Conservation (phyloP, 306 rosid species). For the Prunus padus region DNA sequence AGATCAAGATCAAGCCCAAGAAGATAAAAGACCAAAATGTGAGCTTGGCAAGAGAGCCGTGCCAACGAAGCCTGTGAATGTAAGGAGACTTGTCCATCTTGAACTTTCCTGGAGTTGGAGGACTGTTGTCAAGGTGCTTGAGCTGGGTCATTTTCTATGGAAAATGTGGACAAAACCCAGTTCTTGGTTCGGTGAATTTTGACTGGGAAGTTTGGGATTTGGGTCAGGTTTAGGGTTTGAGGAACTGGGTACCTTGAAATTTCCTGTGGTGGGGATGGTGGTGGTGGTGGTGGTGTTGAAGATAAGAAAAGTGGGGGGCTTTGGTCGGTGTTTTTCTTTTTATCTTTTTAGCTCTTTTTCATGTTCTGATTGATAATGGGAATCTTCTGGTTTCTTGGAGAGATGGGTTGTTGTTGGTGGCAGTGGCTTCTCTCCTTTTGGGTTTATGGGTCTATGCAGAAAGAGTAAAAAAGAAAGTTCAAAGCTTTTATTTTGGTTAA, state of each 20-base stretch:
- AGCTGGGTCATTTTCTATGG: slow-evolving; percentile 42
- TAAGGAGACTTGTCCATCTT: slow-evolving; percentile 84
- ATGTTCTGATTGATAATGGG: slow-evolving; percentile 24
- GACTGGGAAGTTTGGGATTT: neutral
- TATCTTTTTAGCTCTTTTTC: slow-evolving; percentile 13
- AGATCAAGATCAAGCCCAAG: slow-evolving; percentile 72
- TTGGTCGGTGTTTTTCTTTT: slow-evolving; percentile 5
- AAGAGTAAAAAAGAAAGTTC: slow-evolving; percentile 16
- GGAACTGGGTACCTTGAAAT: slow-evolving; percentile 5
- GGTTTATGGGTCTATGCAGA: slow-evolving; percentile 31
- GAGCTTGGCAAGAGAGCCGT: slow-evolving; percentile 72
- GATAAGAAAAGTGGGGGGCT: slow-evolving; percentile 29
- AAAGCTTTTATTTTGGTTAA: slow-evolving; percentile 30
- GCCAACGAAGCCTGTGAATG: slow-evolving; percentile 73
- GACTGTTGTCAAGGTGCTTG: slow-evolving; percentile 74
- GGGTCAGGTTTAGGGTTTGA: slow-evolving; percentile 37
- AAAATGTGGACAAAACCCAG: slow-evolving; percentile 34
- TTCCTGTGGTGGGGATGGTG: neutral
- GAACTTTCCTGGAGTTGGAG: slow-evolving; percentile 91
- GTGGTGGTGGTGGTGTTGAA: slow-evolving; percentile 27
- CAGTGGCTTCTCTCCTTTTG: slow-evolving; percentile 21
- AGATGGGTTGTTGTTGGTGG: slow-evolving; percentile 35
- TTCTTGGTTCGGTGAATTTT: slow-evolving; percentile 7
- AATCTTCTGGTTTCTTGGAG: slow-evolving; percentile 80
- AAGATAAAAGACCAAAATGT: slow-evolving; percentile 73